phyloP scores from a whole-genome alignment of 441 rosid species.

The Aleurites moluccanus region DNA sequence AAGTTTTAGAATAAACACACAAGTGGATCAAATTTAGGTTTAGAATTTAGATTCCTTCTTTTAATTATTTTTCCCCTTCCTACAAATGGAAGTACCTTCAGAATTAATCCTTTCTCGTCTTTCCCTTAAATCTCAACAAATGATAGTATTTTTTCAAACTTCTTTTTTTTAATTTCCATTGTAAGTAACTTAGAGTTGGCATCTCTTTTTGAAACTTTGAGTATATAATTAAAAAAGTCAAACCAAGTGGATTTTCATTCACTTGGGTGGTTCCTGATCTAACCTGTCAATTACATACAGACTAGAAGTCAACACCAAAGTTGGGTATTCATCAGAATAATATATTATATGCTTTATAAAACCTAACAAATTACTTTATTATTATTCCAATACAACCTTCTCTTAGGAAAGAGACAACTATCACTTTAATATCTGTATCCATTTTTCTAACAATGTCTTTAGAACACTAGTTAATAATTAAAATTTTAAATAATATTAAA shows the following conservation, averaged over 20 bases:
- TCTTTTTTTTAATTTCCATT: too few relatives aligned
- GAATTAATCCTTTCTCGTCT: neutral
- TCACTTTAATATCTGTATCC: too few relatives aligned
- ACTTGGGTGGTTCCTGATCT: neutral
- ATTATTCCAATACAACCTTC: neutral
- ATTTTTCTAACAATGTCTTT: too few relatives aligned
- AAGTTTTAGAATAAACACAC: too few relatives aligned
- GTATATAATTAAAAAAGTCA: slow-evolving; percentile 1
- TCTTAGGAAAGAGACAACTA: neutral
- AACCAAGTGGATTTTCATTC: neutral
- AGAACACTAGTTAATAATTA: too few relatives aligned
- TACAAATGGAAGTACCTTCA: neutral
- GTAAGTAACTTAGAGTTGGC: neutral
- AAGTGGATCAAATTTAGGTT: too few relatives aligned
- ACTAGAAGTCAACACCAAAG: slow-evolving; percentile 9
- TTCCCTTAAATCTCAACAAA: neutral
- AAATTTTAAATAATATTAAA: too few relatives aligned
- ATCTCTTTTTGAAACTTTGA: neutral
- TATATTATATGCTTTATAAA: too few relatives aligned
- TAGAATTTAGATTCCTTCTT: too few relatives aligned
- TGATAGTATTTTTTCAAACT: neutral
- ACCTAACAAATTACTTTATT: neutral
- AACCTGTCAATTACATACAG: slow-evolving; percentile 1
- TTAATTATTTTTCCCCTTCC: too few relatives aligned
- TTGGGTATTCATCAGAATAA: neutral